Evolutionary conservation across 495 filamentous ascomycete genomes (phyloP), one percentile per base, ranked within the genome.

Genomic region (Glonium stellatum): DNA sequence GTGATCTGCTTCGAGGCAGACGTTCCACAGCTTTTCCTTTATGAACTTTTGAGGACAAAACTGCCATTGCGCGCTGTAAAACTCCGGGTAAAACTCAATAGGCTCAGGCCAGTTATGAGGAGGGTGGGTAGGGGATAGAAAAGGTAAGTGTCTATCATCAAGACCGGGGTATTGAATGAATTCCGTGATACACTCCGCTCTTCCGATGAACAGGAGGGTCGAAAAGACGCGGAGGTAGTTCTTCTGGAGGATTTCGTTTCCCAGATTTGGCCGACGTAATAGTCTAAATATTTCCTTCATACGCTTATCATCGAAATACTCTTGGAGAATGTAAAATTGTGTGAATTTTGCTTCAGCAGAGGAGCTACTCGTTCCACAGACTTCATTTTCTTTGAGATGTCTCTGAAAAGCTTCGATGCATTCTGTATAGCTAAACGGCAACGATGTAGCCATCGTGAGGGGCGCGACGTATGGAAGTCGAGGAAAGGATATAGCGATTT

Each of bases 51-150:
- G 13, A 11, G 72, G 67, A 56, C 72, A 77, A 62, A 74, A 76
- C 27, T 53, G 60, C 69, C 73, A 73, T 58, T 78, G 76, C 21
- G 58, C 49, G 11, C 68, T 52, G 22, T 50, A 65, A 39, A 77
- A 70, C 4, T 41, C 2, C 13, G 62, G 21, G 42, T 73, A 70
- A 46, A 76, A 68, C 0, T 59, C 49, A 9, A 13, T 27, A 39
- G 9, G 15, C 4, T 5, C 44, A 39, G 37, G 65, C 61, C 5
- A 57, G 51, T 39, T 47, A 44, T 11, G 58, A 66, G 46, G 62
- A 39, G 18, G 23, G 18, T 52, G n/a, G 11, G 56, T 58, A 51
- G 72, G 70, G 1, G 70, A 70, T 5, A 72, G 58, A 4, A 64
- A 51, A 19, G 31, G 41, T 31, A 31, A 31, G 27, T 31, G 27